Evolutionary conservation across 2,329 filamentous ascomycete species (phyloP).

Genomic region (Aspergillus tamarii): DNA sequence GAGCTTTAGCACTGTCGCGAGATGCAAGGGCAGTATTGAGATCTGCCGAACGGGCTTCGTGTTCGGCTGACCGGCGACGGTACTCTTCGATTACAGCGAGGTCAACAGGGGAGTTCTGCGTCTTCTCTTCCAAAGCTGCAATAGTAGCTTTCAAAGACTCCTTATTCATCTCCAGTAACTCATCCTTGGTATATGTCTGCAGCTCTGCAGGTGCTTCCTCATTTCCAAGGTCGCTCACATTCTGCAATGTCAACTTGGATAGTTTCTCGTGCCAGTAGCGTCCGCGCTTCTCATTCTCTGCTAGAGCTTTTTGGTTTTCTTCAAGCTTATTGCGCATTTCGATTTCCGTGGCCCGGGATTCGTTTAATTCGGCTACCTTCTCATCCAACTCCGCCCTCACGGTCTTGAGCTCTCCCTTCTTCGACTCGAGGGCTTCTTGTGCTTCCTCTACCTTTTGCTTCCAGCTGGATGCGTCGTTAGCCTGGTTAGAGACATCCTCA

Average conservation of each 20-base stretch:
- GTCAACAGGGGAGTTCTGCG: conserved; percentile 84
- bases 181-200: conserved; percentile 76
- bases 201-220: conserved; percentile 56
- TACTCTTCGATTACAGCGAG: conserved; percentile 88
- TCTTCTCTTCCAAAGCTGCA: conserved; percentile 70
- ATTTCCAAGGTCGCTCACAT: conserved; percentile 71
- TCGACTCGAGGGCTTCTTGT: conserved; percentile 72
- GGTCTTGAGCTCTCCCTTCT: conserved; percentile 76
- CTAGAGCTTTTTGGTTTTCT: conserved; percentile 86
- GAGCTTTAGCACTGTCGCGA: conserved; percentile 86
- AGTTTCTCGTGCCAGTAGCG: conserved; percentile 90
- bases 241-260: conserved; percentile 79
- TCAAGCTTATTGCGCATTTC: conserved; percentile 99
- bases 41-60: conserved; percentile 79
- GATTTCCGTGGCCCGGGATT: conserved; percentile 85
- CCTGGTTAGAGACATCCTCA: conserved; percentile 76
- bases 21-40: conserved; percentile 75
- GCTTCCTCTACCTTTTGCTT: conserved; percentile 77
- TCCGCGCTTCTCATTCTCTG: conserved; percentile 82
- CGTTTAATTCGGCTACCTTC: conserved; percentile 83
- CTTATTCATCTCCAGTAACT: conserved; percentile 66
- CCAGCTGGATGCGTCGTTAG: conserved; percentile 72
- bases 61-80: conserved; percentile 80
- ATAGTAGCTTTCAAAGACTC: conserved; percentile 66
- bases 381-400: conserved; percentile 86